A percentile compares a stretch with the other conserved stretches of the same genome.
Conservation (phyloP, 2,329 filamentous ascomycete species). For the Pseudogymnoascus pannorum region DNA sequence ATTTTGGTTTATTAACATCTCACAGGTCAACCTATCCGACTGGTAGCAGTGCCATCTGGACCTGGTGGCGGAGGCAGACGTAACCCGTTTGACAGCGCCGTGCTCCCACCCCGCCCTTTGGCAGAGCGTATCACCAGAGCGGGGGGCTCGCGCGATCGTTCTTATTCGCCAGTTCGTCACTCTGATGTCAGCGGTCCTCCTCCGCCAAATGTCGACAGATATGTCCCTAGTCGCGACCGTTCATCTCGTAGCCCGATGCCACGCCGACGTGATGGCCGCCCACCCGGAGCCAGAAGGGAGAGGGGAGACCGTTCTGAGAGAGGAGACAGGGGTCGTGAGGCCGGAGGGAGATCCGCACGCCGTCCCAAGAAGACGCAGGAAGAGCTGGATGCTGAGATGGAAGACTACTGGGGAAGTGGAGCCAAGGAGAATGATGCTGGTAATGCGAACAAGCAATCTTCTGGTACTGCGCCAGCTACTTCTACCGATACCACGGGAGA, state of each 20-base stretch:
- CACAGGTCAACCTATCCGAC: slow-evolving; percentile 68
- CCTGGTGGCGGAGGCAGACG: slow-evolving; percentile 34
- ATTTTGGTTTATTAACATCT: slow-evolving; percentile 13
- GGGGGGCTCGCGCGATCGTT: slow-evolving; percentile 52
- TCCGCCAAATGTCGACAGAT: slow-evolving; percentile 29
- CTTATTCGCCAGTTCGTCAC: slow-evolving; percentile 41
- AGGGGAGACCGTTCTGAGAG: slow-evolving; percentile 30
- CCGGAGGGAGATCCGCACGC: slow-evolving; percentile 40
- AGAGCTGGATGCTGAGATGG: slow-evolving; percentile 94
- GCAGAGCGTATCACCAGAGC: slow-evolving; percentile 54
- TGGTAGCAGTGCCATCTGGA: slow-evolving; percentile 54
- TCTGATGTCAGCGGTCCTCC: slow-evolving; percentile 28
- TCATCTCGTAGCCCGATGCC: slow-evolving; percentile 52
- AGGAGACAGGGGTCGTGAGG: slow-evolving; percentile 36
- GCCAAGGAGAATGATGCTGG: slow-evolving; percentile 27
- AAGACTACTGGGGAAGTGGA: slow-evolving; percentile 70
- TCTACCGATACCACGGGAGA: slow-evolving; percentile 41
- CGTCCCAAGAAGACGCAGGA: slow-evolving; percentile 80
- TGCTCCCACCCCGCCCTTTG: slow-evolving; percentile 49
- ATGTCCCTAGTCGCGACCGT: slow-evolving; percentile 31
- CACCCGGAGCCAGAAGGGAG: slow-evolving; percentile 38
- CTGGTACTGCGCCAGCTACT: slow-evolving; percentile 29
- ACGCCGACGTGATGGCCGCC: slow-evolving; percentile 43
- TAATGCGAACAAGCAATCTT: slow-evolving; percentile 13
- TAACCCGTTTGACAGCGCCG: slow-evolving; percentile 50